A percentile compares a stretch with the other conserved stretches of the same genome.
phyloP scores from a whole-genome alignment of 2,329 filamentous ascomycete species.

The Microdochium trichocladiopsis region DNA sequence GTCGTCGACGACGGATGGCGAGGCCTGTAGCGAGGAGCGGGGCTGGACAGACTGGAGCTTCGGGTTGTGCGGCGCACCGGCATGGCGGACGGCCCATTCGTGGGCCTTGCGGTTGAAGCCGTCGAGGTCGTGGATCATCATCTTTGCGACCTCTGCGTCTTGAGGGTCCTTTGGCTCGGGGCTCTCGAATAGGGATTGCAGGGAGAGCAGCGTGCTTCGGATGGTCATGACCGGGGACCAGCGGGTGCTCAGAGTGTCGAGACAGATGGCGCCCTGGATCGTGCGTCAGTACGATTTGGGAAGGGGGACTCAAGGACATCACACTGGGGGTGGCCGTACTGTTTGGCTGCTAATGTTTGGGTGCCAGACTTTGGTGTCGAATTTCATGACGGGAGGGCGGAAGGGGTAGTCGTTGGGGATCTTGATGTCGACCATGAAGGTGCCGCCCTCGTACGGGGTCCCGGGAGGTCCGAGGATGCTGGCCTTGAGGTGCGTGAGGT shows the following conservation, averaged over 20 bases:
- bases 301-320: background rate
- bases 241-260: slow-evolving; percentile 81
- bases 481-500: slow-evolving; percentile 77
- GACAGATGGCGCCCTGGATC: slow-evolving; percentile 82
- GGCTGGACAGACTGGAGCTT: slow-evolving; percentile 15
- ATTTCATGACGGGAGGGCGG: slow-evolving; percentile 83
- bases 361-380: slow-evolving; percentile 93
- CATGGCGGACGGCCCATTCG: slow-evolving; percentile 84
- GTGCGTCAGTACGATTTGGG: background rate
- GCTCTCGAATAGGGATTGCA: slow-evolving; percentile 86
- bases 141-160: slow-evolving; percentile 88
- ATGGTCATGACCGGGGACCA: slow-evolving; percentile 98
- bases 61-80: slow-evolving; percentile 56
- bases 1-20: slow-evolving; percentile 48
- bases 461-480: slow-evolving; percentile 82
- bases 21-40: slow-evolving; percentile 29
- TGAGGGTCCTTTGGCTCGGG: slow-evolving; percentile 96
- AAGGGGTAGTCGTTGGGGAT: slow-evolving; percentile 92
- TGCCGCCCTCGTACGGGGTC: slow-evolving; percentile 86
- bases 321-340: slow-evolving; percentile 41
- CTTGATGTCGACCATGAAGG: slow-evolving; percentile 74
- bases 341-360: slow-evolving; percentile 94
- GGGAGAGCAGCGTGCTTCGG: slow-evolving; percentile 86
- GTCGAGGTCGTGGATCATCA: slow-evolving; percentile 74
- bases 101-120: slow-evolving; percentile 76